A percentile compares a stretch with the other conserved stretches of the same genome.
Evolutionary conservation across 371 early-diverging fungal genomes (phyloP).

Genomic region (Paraphysoderma sedebokerense): DNA sequence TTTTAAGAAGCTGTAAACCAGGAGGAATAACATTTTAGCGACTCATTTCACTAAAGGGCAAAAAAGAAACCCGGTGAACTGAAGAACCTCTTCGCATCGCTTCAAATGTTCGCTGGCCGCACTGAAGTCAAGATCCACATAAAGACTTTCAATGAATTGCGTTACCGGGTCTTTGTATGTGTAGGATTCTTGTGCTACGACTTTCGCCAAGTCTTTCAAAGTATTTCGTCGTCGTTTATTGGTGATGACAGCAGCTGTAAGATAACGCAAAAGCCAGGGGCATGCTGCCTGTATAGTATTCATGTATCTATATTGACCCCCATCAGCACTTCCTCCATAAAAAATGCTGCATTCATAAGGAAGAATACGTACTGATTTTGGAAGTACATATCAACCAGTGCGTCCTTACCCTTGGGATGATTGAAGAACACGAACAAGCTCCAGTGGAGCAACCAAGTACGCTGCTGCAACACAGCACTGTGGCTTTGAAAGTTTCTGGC

Average conservation of each 20-base stretch:
- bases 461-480: constrained; percentile 74
- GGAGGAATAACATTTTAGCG: no score
- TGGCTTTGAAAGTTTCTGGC: constrained; percentile 46
- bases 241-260: constrained; percentile 74
- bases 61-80: not conserved
- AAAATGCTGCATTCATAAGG: not conserved
- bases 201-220: constrained; percentile 76
- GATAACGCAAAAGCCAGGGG: constrained; percentile 88
- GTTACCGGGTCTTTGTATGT: constrained; percentile 75
- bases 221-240: constrained; percentile 72
- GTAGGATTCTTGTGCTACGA: constrained; percentile 68
- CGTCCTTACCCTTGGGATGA: constrained; percentile 86
- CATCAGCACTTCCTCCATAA: constrained; percentile 3
- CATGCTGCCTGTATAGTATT: constrained; percentile 89
- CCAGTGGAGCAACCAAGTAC: constrained; percentile 90
- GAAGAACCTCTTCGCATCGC: constrained; percentile 52
- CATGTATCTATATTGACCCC: no score
- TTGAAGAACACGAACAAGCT: constrained; percentile 92
- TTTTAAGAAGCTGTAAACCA: constrained; percentile 34
- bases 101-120: constrained; percentile 72
- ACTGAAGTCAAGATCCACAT: constrained; percentile 83
- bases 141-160: constrained; percentile 75
- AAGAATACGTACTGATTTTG: constrained; percentile 74
- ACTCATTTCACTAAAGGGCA: no score
- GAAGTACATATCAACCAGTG: constrained; percentile 78